These are phyloP conservation scores for Saccharomyces cerevisiae DNA, from an alignment of 805 yeast genomes.

Conservation along the genomic window DNA sequence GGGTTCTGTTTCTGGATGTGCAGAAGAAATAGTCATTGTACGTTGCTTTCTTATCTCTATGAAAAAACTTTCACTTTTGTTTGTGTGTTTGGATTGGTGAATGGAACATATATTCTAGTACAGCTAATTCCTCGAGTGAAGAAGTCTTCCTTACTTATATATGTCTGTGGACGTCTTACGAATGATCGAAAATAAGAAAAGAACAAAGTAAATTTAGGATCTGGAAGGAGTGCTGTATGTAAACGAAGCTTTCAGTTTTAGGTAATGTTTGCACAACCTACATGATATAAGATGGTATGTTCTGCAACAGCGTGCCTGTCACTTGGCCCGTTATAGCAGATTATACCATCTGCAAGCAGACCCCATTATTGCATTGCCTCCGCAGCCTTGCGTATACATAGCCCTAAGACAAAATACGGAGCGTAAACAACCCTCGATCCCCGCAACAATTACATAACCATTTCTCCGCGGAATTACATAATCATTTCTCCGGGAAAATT, in stretches of 20 bases:
- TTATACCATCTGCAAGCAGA: not conserved
- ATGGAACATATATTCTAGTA: no score
- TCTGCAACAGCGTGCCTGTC: not conserved
- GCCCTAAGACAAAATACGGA: not conserved
- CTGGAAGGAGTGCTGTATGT: no score
- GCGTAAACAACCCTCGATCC: not conserved
- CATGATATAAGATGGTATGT: not conserved
- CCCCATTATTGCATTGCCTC: not conserved
- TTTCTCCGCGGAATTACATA: not conserved
- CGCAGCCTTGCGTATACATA: not conserved
- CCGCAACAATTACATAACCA: not conserved
- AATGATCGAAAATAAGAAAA: no score
- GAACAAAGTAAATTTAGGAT: no score
- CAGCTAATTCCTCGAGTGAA: no score
- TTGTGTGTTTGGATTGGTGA: not conserved
- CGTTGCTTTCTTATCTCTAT: not conserved
- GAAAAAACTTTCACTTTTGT: not conserved
- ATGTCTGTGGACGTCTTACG: no score
- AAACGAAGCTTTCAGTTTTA: not conserved
- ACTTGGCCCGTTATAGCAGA: not conserved
- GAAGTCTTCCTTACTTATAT: no score
- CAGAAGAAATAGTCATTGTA: not conserved
- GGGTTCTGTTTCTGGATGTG: slow-evolving; percentile 10
- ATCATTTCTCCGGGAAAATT: not conserved
- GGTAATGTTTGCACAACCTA: not conserved